These are phyloP conservation scores for Saccharomycopsis fodiens DNA, from an alignment of 805 yeast species.

Conservation along the genomic window DNA sequence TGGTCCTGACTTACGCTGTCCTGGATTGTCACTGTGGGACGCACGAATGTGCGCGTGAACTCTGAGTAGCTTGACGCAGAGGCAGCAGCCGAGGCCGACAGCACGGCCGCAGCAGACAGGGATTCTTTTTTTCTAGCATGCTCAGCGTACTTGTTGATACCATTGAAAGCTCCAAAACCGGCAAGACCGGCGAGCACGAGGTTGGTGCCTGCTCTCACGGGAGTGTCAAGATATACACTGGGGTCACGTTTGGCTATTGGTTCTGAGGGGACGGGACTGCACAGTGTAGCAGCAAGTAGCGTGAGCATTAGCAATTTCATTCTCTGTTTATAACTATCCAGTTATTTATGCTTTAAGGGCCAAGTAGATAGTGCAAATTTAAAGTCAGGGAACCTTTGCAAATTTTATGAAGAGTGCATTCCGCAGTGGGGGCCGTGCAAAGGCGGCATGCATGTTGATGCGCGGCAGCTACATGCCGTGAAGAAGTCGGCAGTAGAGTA, in stretches of 20 bases:
- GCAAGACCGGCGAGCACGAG: not conserved
- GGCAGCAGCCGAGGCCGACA: not conserved
- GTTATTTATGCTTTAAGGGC: too few species aligned
- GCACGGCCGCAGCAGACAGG: not conserved
- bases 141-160: too few species aligned
- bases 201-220: not conserved
- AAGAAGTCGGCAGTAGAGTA: not conserved
- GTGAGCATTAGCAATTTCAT: too few species aligned
- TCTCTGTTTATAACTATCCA: too few species aligned
- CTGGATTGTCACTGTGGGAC: constrained; percentile 11
- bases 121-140: not conserved
- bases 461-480: not conserved
- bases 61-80: not conserved
- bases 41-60: not conserved
- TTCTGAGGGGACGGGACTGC: not conserved
- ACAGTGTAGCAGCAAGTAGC: too few species aligned
- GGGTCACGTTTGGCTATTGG: not conserved
- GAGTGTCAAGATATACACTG: not conserved
- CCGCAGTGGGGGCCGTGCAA: not conserved
- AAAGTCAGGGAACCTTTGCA: too few species aligned
- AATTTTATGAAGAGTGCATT: too few species aligned
- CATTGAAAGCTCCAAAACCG: constrained; percentile 1
- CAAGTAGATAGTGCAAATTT: too few species aligned
- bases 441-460: not conserved
- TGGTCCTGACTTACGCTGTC: too few species aligned